phyloP scores from a whole-genome alignment of 257 asterid species.

The Marsdenia floribunda region DNA sequence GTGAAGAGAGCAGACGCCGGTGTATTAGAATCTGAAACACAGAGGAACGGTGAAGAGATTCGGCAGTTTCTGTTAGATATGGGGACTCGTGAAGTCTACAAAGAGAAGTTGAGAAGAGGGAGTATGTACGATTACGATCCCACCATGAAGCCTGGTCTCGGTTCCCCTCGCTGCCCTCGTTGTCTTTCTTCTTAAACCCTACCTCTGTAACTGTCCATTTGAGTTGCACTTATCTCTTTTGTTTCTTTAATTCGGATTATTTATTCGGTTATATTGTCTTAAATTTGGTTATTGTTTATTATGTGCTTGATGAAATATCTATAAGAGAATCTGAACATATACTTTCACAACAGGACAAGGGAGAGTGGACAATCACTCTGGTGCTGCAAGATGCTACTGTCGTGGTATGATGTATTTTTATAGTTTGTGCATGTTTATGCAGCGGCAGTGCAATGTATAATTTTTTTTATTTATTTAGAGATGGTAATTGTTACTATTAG shows the following conservation, averaged over 20 bases:
- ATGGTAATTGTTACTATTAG: background rate
- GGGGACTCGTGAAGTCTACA: constrained; percentile 89
- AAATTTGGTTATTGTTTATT: constrained; percentile 1
- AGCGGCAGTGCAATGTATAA: background rate
- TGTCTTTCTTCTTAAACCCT: constrained; percentile 56
- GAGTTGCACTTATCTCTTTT: background rate
- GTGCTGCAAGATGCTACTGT: constrained; percentile 68
- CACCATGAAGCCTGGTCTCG: constrained; percentile 76
- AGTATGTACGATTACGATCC: constrained; percentile 60
- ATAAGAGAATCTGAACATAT: constrained; percentile 7
- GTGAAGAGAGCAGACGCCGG: background rate
- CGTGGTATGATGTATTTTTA: constrained; percentile 38
- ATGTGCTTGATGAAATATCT: constrained; percentile 26
- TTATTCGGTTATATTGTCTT: background rate
- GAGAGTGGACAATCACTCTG: constrained; percentile 57
- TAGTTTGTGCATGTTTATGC: background rate
- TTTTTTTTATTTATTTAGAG: background rate
- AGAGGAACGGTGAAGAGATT: constrained; percentile 1
- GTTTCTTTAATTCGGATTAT: too few species aligned
- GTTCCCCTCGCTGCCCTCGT: constrained; percentile 78
- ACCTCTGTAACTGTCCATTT: constrained; percentile 25
- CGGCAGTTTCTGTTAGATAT: constrained; percentile 12
- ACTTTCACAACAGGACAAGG: constrained; percentile 30
- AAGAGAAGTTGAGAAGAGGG: constrained; percentile 64
- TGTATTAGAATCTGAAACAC: background rate